Percentiles rank a stretch among this genome's conserved stretches.
Conservation (phyloP, 768 basidiomycete genomes). For the Collybia sordida region DNA sequence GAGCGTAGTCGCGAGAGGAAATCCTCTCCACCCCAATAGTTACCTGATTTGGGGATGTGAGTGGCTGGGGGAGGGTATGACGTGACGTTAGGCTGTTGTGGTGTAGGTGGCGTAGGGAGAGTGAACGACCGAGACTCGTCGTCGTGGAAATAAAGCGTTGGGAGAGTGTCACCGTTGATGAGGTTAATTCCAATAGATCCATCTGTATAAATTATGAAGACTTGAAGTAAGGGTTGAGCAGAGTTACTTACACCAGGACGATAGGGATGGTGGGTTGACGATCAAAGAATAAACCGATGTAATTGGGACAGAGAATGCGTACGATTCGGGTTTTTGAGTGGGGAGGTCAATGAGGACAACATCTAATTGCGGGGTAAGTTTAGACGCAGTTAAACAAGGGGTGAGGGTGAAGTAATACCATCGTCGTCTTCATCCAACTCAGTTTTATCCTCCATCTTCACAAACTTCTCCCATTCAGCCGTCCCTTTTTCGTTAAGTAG, state of each 20-base stretch:
- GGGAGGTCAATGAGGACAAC: conserved; percentile 86
- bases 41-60: conserved; percentile 39
- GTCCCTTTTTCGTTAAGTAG: conserved; percentile 80
- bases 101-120: conserved; percentile 42
- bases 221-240: conserved; percentile 14
- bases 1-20: conserved; percentile 72
- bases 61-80: conserved; percentile 66
- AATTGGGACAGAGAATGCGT: conserved; percentile 93
- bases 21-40: conserved; percentile 87
- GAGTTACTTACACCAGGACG: conserved; percentile 68
- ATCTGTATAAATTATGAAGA: conserved; percentile 42
- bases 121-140: conserved; percentile 88
- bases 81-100: conserved; percentile 34
- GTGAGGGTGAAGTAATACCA: conserved; percentile 40
- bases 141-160: conserved; percentile 94
- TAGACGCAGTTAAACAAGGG: not conserved
- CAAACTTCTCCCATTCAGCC: conserved; percentile 88
- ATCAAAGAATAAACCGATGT: conserved; percentile 88
- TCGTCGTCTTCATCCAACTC: conserved; percentile 66
- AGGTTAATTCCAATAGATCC: conserved; percentile 89
- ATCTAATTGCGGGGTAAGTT: conserved; percentile 42
- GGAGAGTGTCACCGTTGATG: conserved; percentile 80
- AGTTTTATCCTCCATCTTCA: conserved; percentile 75
- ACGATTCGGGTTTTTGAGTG: conserved; percentile 80
- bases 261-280: conserved; percentile 79